Base-by-base conservation (phyloP, 1,284 basidiomycete genomes). In the Gyrodon tennesseensis region DNA sequence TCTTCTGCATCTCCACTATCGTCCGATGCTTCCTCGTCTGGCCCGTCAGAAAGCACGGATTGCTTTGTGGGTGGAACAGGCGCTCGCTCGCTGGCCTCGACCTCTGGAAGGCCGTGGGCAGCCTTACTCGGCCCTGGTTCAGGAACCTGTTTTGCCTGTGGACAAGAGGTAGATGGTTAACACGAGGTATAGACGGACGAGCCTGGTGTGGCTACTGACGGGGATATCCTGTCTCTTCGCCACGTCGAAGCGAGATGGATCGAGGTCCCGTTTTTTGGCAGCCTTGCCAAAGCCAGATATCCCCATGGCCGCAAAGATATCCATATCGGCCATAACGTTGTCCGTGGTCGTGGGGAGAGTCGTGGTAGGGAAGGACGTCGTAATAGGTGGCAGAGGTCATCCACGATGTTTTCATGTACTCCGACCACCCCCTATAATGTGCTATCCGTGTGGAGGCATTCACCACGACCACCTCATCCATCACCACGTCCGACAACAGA, bases 281-380 rank as follows among this genome's bases (percentile, higher is more conserved):
- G 86, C 77, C 77, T 91, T 92, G 27, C 91, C 91, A 75, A 93
- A 93, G 49, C 89, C 89, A 69, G 85, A 71, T 65, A 93, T 90
- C 16, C 91, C 91, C 90, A 93, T 92, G 21, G 88, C 85, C 11
- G 89, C 86, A 69, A 92, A 82, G 39, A 92, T 77, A 66, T 91
- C 89, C 77, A 80, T 80, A 73, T 88, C 84, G 49, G 81, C 77
- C 86, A 88, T 88, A 53, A 62, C 76, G 68, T 59, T 60, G 63
- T 55, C 46, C 55, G 61, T 65, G 57, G 63, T 54, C 13, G 56
- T 21, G n/a, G 23, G 19, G 49, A 19, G 25, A 52, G 41, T 56
- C 25, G 37, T 46, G 19, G 41, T 31, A n/a, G n/a, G n/a, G n/a
- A 31, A n/a, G 13, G 16, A 34, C 31, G 31, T 34, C 31, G 31